Evolutionary conservation across 1,139 yeast genomes (phyloP).

Genomic region (Blastobotrys buckinghamii): DNA sequence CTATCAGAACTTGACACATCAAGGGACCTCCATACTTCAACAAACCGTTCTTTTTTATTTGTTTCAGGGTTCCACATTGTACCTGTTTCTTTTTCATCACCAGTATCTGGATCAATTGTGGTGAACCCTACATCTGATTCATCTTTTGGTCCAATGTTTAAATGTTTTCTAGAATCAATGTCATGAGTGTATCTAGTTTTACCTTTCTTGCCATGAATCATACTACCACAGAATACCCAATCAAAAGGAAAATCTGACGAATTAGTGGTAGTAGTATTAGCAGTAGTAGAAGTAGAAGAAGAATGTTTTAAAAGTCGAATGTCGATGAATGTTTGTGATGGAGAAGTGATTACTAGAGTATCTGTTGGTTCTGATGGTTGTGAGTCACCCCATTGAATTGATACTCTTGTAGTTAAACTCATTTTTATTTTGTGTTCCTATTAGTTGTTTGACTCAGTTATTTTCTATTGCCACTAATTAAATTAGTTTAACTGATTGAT

Average conservation of each 20-base stretch:
- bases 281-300: background rate
- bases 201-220: conserved; percentile 27
- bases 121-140: conserved; percentile 16
- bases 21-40: conserved; percentile 54
- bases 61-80: conserved; percentile 46
- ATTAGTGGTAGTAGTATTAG: background rate
- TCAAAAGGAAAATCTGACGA: conserved; percentile 31
- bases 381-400: conserved; percentile 48
- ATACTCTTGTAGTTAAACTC: conserved; percentile 41
- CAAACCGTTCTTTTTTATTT: conserved; percentile 41
- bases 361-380: conserved; percentile 38
- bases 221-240: conserved; percentile 43
- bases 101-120: conserved; percentile 35
- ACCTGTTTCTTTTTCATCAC: conserved; percentile 49
- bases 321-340: conserved; percentile 42
- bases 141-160: conserved; percentile 14
- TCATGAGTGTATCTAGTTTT: conserved; percentile 37
- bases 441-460: no score
- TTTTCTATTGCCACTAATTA: no score
- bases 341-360: conserved; percentile 48
- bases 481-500: no score
- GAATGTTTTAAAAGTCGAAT: conserved; percentile 29
- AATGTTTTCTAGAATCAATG: conserved; percentile 36
- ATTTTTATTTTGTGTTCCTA: no score
- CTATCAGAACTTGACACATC: conserved; percentile 40